phyloP scores from a whole-genome alignment of 305 asterid genomes.

The Solanum aculeatissimum region DNA sequence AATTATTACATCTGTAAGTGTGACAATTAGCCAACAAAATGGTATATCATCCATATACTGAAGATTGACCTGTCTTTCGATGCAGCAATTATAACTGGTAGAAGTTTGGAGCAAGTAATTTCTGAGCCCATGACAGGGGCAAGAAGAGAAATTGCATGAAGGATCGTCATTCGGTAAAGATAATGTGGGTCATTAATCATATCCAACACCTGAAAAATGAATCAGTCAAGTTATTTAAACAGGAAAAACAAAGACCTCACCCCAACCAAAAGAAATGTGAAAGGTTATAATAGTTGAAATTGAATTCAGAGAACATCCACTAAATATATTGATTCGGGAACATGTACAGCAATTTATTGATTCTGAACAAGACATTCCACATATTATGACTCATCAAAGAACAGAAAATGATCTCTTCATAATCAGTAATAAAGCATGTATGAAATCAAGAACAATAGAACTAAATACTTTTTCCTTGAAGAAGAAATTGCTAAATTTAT shows the following conservation, averaged over 20 bases:
- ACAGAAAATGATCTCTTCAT: not conserved
- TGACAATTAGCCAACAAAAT: not conserved
- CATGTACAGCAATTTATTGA: not conserved
- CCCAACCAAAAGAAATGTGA: not conserved
- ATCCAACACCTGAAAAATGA: conserved; percentile 18
- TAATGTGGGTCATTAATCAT: conserved; percentile 37
- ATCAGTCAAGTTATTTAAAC: not conserved
- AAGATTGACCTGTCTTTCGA: conserved; percentile 23
- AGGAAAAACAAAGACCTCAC: not conserved
- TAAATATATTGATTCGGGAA: not conserved
- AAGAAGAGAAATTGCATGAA: conserved; percentile 30
- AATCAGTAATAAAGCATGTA: not conserved
- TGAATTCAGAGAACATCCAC: not conserved
- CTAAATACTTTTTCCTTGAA: not conserved
- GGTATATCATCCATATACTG: not conserved
- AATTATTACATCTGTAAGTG: not conserved
- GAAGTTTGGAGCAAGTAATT: conserved; percentile 27
- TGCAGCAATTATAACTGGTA: conserved; percentile 24
- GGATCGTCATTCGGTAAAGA: conserved; percentile 36
- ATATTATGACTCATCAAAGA: not conserved
- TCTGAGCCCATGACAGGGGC: conserved; percentile 43
- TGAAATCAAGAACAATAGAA: not conserved
- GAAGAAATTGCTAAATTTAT: not conserved
- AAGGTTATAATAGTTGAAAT: not conserved
- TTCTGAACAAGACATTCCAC: not conserved